Percentiles rank a stretch among this genome's conserved stretches.
Conservation (phyloP, 2,329 filamentous ascomycete genomes). For the Leptosphaerulina australis region DNA sequence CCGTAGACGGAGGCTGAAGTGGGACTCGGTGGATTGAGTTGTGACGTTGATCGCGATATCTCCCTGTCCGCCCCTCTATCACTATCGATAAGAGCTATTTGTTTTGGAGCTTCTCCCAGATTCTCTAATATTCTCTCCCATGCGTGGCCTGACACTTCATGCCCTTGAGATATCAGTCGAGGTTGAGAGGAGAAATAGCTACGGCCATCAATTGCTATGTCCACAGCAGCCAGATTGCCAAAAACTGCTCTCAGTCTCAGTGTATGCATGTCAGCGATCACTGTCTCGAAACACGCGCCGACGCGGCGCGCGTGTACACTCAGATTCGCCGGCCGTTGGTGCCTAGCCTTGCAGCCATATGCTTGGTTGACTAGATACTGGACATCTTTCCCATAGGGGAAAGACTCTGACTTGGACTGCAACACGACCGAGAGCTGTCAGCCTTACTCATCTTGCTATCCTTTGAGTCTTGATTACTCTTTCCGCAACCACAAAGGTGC, state of each 20-base stretch:
- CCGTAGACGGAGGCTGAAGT: conserved; percentile 27
- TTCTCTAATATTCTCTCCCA: conserved; percentile 13
- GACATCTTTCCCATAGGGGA: neutral
- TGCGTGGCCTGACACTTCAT: conserved; percentile 7
- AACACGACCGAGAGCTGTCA: neutral
- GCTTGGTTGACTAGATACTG: neutral
- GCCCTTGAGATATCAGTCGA: neutral
- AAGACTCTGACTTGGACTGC: neutral
- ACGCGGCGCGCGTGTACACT: neutral
- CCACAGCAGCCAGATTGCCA: neutral
- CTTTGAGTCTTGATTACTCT: too few relatives aligned
- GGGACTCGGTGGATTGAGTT: conserved; percentile 22
- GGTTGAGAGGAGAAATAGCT: neutral
- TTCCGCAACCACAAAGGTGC: neutral
- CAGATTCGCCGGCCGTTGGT: neutral
- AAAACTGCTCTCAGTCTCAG: neutral
- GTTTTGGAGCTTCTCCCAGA: conserved; percentile 9
- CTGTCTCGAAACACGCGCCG: conserved; percentile 5
- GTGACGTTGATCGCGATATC: conserved; percentile 21
- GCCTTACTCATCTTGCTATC: conserved; percentile 7
- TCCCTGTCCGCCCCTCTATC: conserved; percentile 13
- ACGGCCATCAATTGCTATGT: neutral
- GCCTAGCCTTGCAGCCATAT: neutral
- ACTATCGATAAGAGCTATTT: conserved; percentile 18
- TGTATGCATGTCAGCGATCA: conserved; percentile 3